Conservation (phyloP, 2,329 filamentous ascomycete species). For the Mycosphaerella sp. region DNA sequence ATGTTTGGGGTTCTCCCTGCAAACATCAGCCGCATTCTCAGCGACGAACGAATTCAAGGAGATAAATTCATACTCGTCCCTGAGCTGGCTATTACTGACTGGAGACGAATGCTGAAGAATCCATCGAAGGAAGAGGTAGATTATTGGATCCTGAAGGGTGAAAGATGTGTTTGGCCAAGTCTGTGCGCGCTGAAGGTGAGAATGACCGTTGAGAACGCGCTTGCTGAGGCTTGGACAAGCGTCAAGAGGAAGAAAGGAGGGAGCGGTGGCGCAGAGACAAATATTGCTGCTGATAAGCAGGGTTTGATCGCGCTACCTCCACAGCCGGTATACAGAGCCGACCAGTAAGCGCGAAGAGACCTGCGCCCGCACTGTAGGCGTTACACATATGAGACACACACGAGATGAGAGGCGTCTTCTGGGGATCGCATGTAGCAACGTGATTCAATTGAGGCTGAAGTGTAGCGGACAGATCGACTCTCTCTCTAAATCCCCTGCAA, state of each 20-base stretch:
- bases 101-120: slow-evolving; percentile 72
- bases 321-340: slow-evolving; percentile 6
- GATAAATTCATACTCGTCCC: slow-evolving; percentile 77
- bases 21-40: slow-evolving; percentile 25
- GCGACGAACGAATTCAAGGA: slow-evolving; percentile 65
- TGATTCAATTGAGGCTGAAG: no score
- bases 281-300: background rate
- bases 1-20: slow-evolving; percentile 64
- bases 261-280: background rate
- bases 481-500: no score
- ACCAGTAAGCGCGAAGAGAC: background rate
- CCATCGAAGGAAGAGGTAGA: slow-evolving; percentile 69
- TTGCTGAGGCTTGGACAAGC: slow-evolving; percentile 73
- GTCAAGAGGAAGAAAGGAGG: slow-evolving; percentile 2
- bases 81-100: slow-evolving; percentile 65
- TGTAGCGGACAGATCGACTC: no score
- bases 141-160: slow-evolving; percentile 80
- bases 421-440: no score
- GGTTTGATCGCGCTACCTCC: slow-evolving; percentile 5
- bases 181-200: slow-evolving; percentile 74
- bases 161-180: slow-evolving; percentile 85
- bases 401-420: no score
- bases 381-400: no score
- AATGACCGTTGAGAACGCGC: slow-evolving; percentile 76
- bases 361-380: no score